Evolutionary conservation across 2,329 filamentous ascomycete species (phyloP).

Genomic region (Cladorrhinum sp.): DNA sequence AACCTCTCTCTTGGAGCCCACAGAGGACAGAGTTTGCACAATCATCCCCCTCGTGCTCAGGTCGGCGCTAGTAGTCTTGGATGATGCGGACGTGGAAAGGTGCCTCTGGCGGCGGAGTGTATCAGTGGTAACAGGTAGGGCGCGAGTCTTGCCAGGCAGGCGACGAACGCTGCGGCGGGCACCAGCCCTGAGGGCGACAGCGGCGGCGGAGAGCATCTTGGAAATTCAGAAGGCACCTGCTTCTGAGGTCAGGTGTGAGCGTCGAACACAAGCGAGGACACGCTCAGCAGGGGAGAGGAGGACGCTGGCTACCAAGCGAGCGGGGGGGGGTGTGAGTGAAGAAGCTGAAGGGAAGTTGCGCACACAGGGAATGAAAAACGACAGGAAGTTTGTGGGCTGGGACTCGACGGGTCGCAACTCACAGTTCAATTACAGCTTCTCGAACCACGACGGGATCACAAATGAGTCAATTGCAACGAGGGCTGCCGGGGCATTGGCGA

Average conservation of each 20-base stretch:
- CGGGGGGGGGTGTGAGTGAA: background rate
- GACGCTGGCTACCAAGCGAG: background rate
- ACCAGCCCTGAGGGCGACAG: constrained; percentile 43
- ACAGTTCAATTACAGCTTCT: constrained; percentile 5
- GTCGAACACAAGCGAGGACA: background rate
- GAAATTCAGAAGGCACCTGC: background rate
- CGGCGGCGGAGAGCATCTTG: constrained; percentile 44
- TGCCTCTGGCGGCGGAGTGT: constrained; percentile 34
- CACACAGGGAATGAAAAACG: background rate
- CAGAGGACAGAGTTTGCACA: constrained; percentile 88
- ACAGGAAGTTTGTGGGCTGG: background rate
- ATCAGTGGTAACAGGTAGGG: constrained; percentile 23
- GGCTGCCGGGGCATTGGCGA: constrained; percentile 24
- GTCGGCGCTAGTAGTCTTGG: constrained; percentile 37
- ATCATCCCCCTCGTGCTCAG: constrained; percentile 74
- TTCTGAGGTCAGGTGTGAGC: background rate
- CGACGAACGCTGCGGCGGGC: constrained; percentile 41
- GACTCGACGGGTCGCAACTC: background rate
- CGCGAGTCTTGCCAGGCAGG: constrained; percentile 26
- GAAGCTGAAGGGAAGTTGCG: background rate
- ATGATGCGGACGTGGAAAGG: constrained; percentile 34
- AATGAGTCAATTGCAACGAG: constrained; percentile 25
- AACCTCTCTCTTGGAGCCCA: constrained; percentile 92
- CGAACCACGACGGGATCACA: constrained; percentile 15
- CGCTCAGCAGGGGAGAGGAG: background rate